Conservation (phyloP, 148 eudicot species). For the Rhododendron molle region DNA sequence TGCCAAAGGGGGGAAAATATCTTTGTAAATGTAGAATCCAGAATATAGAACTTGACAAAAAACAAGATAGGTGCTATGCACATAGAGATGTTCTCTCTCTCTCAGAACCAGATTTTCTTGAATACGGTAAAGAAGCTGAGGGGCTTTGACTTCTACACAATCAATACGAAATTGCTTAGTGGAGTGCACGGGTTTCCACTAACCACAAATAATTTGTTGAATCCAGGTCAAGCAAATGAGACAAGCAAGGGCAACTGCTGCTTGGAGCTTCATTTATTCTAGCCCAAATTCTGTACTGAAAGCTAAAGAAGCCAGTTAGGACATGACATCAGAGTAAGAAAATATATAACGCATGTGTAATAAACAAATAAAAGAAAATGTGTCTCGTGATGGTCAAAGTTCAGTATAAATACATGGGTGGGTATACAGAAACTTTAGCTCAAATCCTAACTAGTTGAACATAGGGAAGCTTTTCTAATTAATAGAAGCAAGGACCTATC, state of each 20-base stretch:
- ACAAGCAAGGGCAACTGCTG: slow-evolving; percentile 31
- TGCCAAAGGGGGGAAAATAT: slow-evolving; percentile 20
- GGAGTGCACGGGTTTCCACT: slow-evolving; percentile 21
- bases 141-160: not conserved
- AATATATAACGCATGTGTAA: not conserved
- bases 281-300: slow-evolving; percentile 14
- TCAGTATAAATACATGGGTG: too few relatives aligned
- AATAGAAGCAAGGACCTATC: not conserved
- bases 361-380: not conserved
- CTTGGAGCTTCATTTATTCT: slow-evolving; percentile 45
- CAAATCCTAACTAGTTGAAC: not conserved
- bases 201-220: slow-evolving; percentile 54
- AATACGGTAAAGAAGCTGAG: not conserved
- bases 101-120: not conserved
- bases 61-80: not conserved
- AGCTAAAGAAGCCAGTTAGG: slow-evolving; percentile 9
- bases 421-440: not conserved
- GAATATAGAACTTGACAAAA: slow-evolving; percentile 3
- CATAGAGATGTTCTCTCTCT: not conserved
- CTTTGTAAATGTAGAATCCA: not conserved
- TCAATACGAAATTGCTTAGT: not conserved
- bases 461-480: slow-evolving; percentile 1
- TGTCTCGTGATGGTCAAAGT: not conserved
- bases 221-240: slow-evolving; percentile 37
- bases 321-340: not conserved